These are phyloP conservation scores for Lentinus brumalis DNA, from an alignment of 768 basidiomycete species.

Conservation along the genomic window DNA sequence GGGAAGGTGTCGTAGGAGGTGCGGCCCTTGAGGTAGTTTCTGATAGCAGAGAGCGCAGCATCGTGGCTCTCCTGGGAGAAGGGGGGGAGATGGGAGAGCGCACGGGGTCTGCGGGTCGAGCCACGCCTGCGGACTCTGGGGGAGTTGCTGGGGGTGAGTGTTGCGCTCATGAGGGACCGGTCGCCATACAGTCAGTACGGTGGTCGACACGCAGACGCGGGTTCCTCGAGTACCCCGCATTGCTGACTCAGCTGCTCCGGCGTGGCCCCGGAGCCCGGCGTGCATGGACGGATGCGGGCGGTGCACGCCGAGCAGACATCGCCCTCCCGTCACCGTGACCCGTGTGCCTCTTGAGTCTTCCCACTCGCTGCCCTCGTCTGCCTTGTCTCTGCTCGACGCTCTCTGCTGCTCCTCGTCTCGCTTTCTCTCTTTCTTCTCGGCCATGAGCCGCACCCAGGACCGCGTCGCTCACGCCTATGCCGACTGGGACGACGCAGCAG, in stretches of 20 bases:
- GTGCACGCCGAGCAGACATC: no score
- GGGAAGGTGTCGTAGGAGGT: slow-evolving; percentile 97
- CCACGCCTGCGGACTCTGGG: slow-evolving; percentile 55
- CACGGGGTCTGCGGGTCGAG: slow-evolving; percentile 58
- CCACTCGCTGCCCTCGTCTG: neutral
- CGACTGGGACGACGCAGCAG: slow-evolving; percentile 19
- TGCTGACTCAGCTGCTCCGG: slow-evolving; percentile 14
- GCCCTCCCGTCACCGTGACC: no score
- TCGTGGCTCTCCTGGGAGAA: slow-evolving; percentile 65
- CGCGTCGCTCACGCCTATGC: slow-evolving; percentile 8
- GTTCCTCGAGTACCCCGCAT: neutral
- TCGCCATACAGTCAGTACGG: slow-evolving; percentile 21
- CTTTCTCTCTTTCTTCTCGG: slow-evolving; percentile 11
- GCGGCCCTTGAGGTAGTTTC: slow-evolving; percentile 80
- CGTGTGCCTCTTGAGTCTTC: slow-evolving; percentile 2
- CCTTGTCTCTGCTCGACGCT: slow-evolving; percentile 12
- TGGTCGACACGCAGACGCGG: no score
- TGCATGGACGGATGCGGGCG: neutral
- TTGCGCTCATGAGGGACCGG: slow-evolving; percentile 41
- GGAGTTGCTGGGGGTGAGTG: slow-evolving; percentile 52
- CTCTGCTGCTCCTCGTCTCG: slow-evolving; percentile 1
- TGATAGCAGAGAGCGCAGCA: slow-evolving; percentile 66
- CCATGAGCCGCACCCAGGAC: slow-evolving; percentile 20
- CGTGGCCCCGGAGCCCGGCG: slow-evolving; percentile 5
- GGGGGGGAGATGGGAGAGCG: slow-evolving; percentile 59